Conservation (phyloP, 192 early-diverging fungal species). For the Dimargaris cristalligena region DNA sequence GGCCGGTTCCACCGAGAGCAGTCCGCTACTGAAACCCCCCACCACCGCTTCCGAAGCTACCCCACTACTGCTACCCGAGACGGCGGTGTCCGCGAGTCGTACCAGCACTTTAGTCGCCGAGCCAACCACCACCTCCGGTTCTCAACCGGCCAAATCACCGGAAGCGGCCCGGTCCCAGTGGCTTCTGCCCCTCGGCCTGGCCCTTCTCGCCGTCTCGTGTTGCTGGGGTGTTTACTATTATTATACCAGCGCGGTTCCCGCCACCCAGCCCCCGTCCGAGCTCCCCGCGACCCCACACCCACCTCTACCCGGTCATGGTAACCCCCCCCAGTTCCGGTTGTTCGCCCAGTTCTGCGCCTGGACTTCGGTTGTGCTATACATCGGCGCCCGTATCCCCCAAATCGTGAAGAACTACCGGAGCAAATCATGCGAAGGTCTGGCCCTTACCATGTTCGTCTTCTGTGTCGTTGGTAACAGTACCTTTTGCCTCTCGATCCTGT, state of each 20-base stretch:
- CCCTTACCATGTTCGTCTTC: conserved; percentile 70
- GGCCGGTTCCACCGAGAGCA: neutral
- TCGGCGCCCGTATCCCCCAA: conserved; percentile 60
- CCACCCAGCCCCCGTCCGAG: neutral
- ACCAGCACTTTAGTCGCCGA: neutral
- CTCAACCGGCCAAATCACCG: neutral
- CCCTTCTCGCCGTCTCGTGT: neutral
- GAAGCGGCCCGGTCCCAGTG: neutral
- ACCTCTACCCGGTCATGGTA: too few species aligned
- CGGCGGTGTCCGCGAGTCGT: neutral
- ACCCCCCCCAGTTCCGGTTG: conserved; percentile 10
- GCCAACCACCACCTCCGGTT: too few species aligned
- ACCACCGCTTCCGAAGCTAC: neutral
- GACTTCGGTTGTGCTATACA: conserved; percentile 51
- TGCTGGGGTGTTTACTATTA: neutral
- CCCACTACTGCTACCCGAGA: neutral
- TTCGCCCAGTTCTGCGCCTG: conserved; percentile 56
- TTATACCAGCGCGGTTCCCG: neutral
- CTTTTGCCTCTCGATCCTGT: conserved; percentile 51
- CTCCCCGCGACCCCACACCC: neutral
- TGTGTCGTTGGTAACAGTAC: conserved; percentile 58
- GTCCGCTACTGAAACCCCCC: neutral
- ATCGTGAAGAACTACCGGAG: conserved; percentile 59
- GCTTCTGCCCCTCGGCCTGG: neutral
- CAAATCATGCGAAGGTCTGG: conserved; percentile 60